Evolutionary conservation across 139 green algal genomes (phyloP), one percentile per base, ranked within the genome.

Genomic region (Chlorella sorokiniana): DNA sequence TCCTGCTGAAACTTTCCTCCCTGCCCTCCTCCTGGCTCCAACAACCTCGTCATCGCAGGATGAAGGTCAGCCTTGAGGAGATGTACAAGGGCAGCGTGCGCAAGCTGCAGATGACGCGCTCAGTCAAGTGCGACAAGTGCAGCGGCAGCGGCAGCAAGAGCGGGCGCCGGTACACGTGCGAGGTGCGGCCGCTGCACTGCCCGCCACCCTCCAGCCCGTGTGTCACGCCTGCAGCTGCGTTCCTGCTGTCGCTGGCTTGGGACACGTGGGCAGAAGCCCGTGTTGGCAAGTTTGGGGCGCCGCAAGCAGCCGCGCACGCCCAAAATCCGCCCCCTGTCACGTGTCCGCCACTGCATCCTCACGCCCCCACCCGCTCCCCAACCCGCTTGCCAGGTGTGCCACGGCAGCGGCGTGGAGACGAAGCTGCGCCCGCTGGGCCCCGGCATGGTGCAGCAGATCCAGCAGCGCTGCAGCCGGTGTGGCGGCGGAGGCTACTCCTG

Each of bases 371-470:
- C 25, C 1, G 5, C 33, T 65, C 79, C 8, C 64, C 7, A 4
- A 51, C 11, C 81, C n/a, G 48, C 20, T n/a, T 7, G 81, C 83
- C 81, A 93, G 81, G 84, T 87, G 2, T 99, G 97, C 92, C 87
- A 95, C 63, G 97, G 97, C 44, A 91, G 80, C 23, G 97, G 97
- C 52, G 91, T 97, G 45, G 90, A 98, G 79, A 90, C 98, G 8
- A 91, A 94, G 64, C 93, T 99, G 64, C 89, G 96, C 40, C 93
- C 96, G 4, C 76, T 99, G 35, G 97, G 96, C 0, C 97, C 97
- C 37, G 97, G 96, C 74, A 99, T 99, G 97, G 94, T 99, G 89
- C 96, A 99, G 91, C 97, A 99, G 88, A 97, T 99, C 85, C 97
- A 99, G 91, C 84, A 91, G 33, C 90, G 91, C 14, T 99, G 97